Conservation (phyloP, 139 green algal genomes). For the Tetraselmis striata region DNA sequence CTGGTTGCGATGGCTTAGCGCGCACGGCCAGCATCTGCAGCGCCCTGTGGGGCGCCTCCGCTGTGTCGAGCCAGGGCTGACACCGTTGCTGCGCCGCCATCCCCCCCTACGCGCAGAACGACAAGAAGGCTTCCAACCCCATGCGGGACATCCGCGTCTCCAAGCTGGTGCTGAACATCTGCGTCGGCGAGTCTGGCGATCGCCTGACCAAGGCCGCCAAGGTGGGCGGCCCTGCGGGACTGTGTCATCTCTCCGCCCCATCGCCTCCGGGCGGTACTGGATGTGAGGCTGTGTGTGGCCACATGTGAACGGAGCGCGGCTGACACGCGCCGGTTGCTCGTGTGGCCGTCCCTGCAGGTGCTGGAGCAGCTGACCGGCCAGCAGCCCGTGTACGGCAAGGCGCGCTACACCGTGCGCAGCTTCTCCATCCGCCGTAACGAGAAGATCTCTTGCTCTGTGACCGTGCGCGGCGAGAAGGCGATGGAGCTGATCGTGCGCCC, state of each 20-base stretch:
- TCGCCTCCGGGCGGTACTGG: too few relatives aligned
- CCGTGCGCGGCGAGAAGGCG: constrained; percentile 96
- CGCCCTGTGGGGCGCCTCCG: too few relatives aligned
- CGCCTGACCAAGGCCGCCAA: constrained; percentile 97
- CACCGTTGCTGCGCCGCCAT: too few relatives aligned
- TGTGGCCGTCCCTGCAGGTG: constrained; percentile 67
- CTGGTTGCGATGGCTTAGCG: too few relatives aligned
- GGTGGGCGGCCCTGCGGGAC: too few relatives aligned
- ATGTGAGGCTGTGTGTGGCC: too few relatives aligned
- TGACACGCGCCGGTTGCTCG: too few relatives aligned
- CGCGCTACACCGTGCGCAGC: constrained; percentile 94
- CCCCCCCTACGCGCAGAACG: too few relatives aligned
- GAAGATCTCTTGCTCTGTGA: constrained; percentile 97
- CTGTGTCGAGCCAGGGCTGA: too few relatives aligned
- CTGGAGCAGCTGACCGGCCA: constrained; percentile 99
- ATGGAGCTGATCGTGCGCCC: constrained; percentile 83
- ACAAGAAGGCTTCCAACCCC: constrained; percentile 77
- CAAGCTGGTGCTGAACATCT: constrained; percentile 99
- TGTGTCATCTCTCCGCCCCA: not conserved
- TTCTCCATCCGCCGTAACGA: constrained; percentile 98
- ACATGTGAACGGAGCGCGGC: too few relatives aligned
- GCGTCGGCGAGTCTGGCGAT: constrained; percentile 95
- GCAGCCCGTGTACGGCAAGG: constrained; percentile 95
- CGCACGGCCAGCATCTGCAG: too few relatives aligned
- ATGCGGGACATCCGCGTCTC: constrained; percentile 95